Conservation (phyloP, 371 early-diverging fungal genomes). For the Actinomortierella ambigua region DNA sequence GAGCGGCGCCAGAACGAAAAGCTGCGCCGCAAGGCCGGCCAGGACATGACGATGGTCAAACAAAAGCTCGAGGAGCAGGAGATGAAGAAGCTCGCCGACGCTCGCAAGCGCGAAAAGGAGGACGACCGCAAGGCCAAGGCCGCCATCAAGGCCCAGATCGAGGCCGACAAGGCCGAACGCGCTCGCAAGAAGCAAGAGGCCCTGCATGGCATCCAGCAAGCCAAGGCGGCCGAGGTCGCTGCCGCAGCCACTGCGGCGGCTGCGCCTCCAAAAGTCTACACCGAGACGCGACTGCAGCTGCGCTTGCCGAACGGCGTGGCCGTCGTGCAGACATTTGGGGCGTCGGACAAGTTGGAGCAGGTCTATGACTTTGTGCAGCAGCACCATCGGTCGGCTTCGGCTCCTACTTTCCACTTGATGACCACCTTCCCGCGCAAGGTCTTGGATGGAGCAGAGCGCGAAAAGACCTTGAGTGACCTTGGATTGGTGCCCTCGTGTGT, state of each 20-base stretch:
- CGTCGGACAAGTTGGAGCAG: conserved; percentile 65
- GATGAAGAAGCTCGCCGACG: conserved; percentile 73
- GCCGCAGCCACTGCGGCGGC: conserved; percentile 28
- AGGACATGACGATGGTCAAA: conserved; percentile 76
- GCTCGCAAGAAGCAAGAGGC: conserved; percentile 49
- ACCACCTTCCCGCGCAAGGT: conserved; percentile 70
- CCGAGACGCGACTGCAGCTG: conserved; percentile 76
- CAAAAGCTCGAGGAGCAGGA: conserved; percentile 76
- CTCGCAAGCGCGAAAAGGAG: conserved; percentile 80
- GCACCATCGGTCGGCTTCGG: conserved; percentile 49
- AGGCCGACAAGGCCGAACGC: conserved; percentile 81
- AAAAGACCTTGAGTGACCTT: conserved; percentile 31
- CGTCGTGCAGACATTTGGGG: conserved; percentile 59
- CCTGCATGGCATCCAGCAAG: conserved; percentile 14
- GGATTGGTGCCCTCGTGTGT: conserved; percentile 34
- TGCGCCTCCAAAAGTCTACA: conserved; percentile 61
- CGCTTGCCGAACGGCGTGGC: conserved; percentile 21
- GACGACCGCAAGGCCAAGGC: conserved; percentile 76
- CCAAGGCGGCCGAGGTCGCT: conserved; percentile 27
- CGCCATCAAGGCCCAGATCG: conserved; percentile 85
- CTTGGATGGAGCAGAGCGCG: conserved; percentile 23
- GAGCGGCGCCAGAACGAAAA: conserved; percentile 77
- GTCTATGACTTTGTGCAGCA: conserved; percentile 70
- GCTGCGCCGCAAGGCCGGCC: conserved; percentile 81
- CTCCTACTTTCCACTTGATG: conserved; percentile 58